Evolutionary conservation across 345 rosid species (phyloP), one percentile per base, ranked within the genome.

Genomic region (Pseudoturritis turrita): DNA sequence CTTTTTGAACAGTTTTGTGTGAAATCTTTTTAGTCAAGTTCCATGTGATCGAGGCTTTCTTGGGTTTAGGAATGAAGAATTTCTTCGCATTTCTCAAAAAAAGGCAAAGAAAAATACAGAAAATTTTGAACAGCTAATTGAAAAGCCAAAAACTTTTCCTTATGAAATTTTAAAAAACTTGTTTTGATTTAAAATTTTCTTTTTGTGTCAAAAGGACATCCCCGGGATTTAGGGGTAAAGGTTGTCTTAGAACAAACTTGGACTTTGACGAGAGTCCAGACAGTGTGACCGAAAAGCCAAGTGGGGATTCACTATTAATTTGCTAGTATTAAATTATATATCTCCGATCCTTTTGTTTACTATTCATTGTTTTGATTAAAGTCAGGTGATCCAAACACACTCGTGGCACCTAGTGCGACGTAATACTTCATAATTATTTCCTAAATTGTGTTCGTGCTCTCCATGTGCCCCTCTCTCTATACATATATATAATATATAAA

Each of bases 191-290:
- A 11, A 35, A 60, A 18, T 13, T 22, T 55, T 65, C 2, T 46
- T 59, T 41, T 31, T 61, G 78, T 78, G 75, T 78, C 63, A 71
- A 77, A 75, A 71, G 80, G 78, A 60, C 62, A 68, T 21, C 65
- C 64, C 88, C 94, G 75, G 88, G 77, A 83, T 90, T 85, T 66
- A 81, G 84, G 96, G 87, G 63, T 69, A 83, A 88, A 78, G 75
- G 78, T 59, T 73, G 74, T 75, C 72, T 62, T 65, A 47, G 66
- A 73, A 77, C 71, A 75, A 68, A 75, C 81, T 79, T 79, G 84
- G 94, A 83, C 89, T 83, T 86, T 88, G 90, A 89, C 86, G 70
- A 77, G 72, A 70, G 61, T 66, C 59, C 21, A 47, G 44, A 49
- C 66, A 35, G 17, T 49, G 59, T 72, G 70, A 53, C 68, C 58